Evolutionary conservation across 2,329 filamentous ascomycete genomes (phyloP).

Genomic region (Talaromyces sp.): DNA sequence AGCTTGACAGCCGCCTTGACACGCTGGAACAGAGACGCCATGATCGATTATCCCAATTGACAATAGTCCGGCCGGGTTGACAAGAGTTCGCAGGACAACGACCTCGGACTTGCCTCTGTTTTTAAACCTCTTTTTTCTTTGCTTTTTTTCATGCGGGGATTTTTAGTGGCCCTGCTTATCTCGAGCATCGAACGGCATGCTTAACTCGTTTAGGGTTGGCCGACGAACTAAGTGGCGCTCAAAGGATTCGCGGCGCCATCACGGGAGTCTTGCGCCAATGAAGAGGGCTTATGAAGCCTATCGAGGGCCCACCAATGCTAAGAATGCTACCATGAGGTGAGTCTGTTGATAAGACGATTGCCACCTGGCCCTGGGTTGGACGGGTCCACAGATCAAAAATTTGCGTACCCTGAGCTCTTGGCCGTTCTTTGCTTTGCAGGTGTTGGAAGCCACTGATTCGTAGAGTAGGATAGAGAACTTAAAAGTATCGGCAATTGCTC

Average conservation of each 20-base stretch:
- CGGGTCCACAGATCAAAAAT: background rate
- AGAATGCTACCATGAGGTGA: conserved; percentile 4
- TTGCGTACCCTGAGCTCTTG: background rate
- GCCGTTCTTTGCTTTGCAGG: background rate
- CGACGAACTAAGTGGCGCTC: background rate
- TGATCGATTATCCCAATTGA: conserved; percentile 11
- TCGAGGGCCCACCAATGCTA: background rate
- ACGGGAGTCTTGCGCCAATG: background rate
- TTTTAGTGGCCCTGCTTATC: conserved; percentile 1
- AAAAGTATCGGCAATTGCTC: too few relatives aligned
- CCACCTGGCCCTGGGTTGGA: background rate
- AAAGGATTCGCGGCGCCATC: background rate
- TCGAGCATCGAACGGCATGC: background rate
- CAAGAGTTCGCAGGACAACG: background rate
- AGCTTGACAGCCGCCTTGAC: conserved; percentile 11
- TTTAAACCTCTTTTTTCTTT: conserved; percentile 32
- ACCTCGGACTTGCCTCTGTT: conserved; percentile 64
- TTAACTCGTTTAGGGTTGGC: conserved; percentile 2
- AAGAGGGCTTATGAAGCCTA: background rate
- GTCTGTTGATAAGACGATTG: conserved; percentile 5
- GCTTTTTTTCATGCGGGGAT: conserved; percentile 1
- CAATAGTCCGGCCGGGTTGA: background rate
- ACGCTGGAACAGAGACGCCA: conserved; percentile 14
- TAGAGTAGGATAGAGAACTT: background rate
- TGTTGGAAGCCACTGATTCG: background rate